Conservation (phyloP, 495 filamentous ascomycete species). For the Aspergillus wentii region DNA sequence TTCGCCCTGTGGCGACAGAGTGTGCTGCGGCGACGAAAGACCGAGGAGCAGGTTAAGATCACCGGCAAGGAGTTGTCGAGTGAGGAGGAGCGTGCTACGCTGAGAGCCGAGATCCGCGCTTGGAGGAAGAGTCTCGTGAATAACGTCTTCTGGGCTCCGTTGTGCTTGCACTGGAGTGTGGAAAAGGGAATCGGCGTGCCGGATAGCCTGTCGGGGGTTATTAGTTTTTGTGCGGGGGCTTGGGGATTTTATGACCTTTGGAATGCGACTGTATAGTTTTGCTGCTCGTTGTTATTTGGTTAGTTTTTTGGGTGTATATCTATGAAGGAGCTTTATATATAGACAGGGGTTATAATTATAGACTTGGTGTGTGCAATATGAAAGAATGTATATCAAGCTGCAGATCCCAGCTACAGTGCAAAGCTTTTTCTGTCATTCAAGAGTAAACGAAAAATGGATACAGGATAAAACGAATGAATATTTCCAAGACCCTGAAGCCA, state of each 20-base stretch:
- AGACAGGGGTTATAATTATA: too few relatives aligned
- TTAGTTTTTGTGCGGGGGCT: slow-evolving; percentile 56
- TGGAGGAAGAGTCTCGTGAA: slow-evolving; percentile 42
- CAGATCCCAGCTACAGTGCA: too few relatives aligned
- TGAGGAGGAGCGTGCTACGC: slow-evolving; percentile 31
- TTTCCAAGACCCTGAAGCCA: too few relatives aligned
- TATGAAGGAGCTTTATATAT: too few relatives aligned
- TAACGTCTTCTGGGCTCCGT: slow-evolving; percentile 54
- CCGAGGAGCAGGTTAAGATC: slow-evolving; percentile 13
- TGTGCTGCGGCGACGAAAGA: slow-evolving; percentile 31
- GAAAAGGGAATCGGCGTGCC: slow-evolving; percentile 68
- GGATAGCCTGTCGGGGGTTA: slow-evolving; percentile 58
- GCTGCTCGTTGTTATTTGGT: neutral
- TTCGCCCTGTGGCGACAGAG: slow-evolving; percentile 53
- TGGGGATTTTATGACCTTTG: slow-evolving; percentile 37
- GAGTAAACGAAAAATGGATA: too few relatives aligned
- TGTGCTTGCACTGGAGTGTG: slow-evolving; percentile 76
- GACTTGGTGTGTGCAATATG: too few relatives aligned
- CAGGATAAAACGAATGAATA: too few relatives aligned
- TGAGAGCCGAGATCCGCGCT: slow-evolving; percentile 38
- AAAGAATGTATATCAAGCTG: too few relatives aligned
- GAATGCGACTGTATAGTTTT: slow-evolving; percentile 22
- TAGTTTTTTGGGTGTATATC: too few relatives aligned
- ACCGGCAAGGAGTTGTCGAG: too few relatives aligned
- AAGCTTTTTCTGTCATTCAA: too few relatives aligned